Percentiles rank a stretch among this genome's conserved stretches.
phyloP scores from a whole-genome alignment of 306 rosid genomes.

The Citrullus colocynthis region DNA sequence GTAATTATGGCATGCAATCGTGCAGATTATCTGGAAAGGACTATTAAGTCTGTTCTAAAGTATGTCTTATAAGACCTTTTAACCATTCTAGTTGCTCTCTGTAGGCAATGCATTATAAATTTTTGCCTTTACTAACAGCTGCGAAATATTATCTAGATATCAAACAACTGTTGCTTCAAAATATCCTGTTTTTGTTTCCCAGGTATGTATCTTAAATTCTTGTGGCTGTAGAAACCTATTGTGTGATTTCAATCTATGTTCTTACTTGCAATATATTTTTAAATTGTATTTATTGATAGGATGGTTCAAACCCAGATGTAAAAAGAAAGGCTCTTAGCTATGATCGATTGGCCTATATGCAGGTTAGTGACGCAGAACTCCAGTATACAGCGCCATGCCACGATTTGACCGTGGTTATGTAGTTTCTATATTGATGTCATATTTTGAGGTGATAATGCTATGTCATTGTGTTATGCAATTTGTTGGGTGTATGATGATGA shows the following conservation, averaged over 20 bases:
- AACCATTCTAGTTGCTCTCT: neutral
- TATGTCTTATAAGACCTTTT: constrained; percentile 21
- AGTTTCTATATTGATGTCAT: neutral
- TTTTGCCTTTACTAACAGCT: constrained; percentile 17
- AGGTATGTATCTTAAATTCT: constrained; percentile 43
- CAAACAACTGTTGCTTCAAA: constrained; percentile 61
- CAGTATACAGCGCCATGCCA: neutral
- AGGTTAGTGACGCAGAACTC: constrained; percentile 30
- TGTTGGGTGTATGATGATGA: neutral
- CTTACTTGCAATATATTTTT: neutral
- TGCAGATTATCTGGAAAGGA: constrained; percentile 89
- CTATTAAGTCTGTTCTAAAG: constrained; percentile 67
- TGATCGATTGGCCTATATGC: constrained; percentile 71
- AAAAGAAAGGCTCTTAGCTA: constrained; percentile 72
- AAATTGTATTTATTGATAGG: constrained; percentile 32
- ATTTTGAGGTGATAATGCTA: neutral
- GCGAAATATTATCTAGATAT: constrained; percentile 39
- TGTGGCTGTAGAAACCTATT: constrained; percentile 6
- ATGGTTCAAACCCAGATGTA: constrained; percentile 63
- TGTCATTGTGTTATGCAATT: neutral
- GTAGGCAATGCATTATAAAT: constrained; percentile 1
- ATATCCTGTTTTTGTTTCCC: constrained; percentile 86
- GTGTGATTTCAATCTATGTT: constrained; percentile 1
- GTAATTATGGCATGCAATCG: constrained; percentile 98
- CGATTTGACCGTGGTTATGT: neutral